Conservation (phyloP, 495 filamentous ascomycete species). For the Penicillium cosmopolitanum region DNA sequence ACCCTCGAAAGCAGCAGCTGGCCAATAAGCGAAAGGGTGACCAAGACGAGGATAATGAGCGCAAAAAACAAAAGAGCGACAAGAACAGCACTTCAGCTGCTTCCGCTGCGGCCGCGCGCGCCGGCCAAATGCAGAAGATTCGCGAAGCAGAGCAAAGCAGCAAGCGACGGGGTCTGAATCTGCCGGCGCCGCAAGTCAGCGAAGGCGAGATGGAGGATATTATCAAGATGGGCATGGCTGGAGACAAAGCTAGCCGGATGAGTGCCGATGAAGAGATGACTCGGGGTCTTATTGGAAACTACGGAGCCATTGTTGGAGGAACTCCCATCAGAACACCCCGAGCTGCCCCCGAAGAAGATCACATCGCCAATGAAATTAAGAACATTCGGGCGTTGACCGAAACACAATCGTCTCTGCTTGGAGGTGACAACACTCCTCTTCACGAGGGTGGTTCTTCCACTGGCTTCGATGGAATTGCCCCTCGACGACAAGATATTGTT, state of each 20-base stretch:
- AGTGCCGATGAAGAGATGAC: slow-evolving; percentile 83
- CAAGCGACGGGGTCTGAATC: slow-evolving; percentile 77
- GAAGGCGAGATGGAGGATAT: slow-evolving; percentile 95
- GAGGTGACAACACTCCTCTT: slow-evolving; percentile 90
- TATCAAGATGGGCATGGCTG: slow-evolving; percentile 97
- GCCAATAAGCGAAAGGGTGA: slow-evolving; percentile 96
- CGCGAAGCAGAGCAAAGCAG: slow-evolving; percentile 95
- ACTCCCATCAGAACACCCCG: slow-evolving; percentile 91
- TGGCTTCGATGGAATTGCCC: slow-evolving; percentile 84
- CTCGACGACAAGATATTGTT: slow-evolving; percentile 75
- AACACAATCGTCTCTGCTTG: slow-evolving; percentile 92
- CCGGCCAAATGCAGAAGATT: slow-evolving; percentile 93
- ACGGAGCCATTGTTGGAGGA: slow-evolving; percentile 75
- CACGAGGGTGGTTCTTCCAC: slow-evolving; percentile 81
- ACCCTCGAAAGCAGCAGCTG: slow-evolving; percentile 91
- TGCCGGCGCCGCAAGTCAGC: slow-evolving; percentile 88
- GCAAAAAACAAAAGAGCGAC: slow-evolving; percentile 84
- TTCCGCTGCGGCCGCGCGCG: slow-evolving; percentile 86
- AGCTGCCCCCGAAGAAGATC: slow-evolving; percentile 89
- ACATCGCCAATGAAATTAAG: slow-evolving; percentile 92
- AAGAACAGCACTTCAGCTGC: slow-evolving; percentile 76
- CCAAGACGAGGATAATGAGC: slow-evolving; percentile 76
- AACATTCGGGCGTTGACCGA: slow-evolving; percentile 93
- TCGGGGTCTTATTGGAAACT: slow-evolving; percentile 82
- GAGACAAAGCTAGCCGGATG: slow-evolving; percentile 79